Evolutionary conservation across 176 grass and related monocot species (phyloP).

Genomic region (Themeda triandra): DNA sequence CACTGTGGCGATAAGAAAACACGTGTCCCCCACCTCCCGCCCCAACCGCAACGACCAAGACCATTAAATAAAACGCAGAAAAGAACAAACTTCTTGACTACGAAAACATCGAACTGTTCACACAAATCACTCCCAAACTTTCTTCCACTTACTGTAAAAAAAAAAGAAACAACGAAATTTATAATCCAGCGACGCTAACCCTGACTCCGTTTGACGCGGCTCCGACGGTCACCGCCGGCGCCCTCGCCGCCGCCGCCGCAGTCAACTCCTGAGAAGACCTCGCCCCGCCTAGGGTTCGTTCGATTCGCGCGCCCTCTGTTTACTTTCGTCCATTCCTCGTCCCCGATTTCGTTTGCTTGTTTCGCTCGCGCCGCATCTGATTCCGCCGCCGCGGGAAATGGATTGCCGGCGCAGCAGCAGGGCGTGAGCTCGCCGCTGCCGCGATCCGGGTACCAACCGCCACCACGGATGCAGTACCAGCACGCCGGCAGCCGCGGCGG

Average conservation of each 20-base stretch:
- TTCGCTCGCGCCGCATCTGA: constrained; percentile 29
- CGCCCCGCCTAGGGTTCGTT: not conserved
- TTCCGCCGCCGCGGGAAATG: not conserved
- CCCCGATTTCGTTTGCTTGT: not conserved
- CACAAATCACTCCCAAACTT: not conserved
- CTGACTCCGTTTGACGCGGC: constrained; percentile 6
- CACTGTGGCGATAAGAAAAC: not conserved
- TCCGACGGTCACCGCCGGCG: constrained; percentile 18
- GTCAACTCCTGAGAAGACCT: constrained; percentile 1
- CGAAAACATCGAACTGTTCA: not conserved
- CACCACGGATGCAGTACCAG: constrained; percentile 42
- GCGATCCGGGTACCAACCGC: not conserved
- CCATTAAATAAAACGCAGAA: not conserved
- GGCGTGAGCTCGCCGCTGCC: constrained; percentile 22
- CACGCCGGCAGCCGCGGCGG: constrained; percentile 31
- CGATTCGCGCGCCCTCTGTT: not conserved
- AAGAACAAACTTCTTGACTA: not conserved
- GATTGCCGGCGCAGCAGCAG: constrained; percentile 25
- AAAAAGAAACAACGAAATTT: not conserved
- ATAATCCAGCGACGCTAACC: not conserved
- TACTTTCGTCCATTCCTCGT: not conserved
- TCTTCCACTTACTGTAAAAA: not conserved
- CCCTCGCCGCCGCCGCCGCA: not conserved
- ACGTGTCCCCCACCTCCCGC: not conserved
- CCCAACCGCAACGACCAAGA: not conserved